A percentile compares a stretch with the other conserved stretches of the same genome.
These are phyloP conservation scores for Candida dajiaensis DNA, from an alignment of 805 yeast species.

Conservation along the genomic window DNA sequence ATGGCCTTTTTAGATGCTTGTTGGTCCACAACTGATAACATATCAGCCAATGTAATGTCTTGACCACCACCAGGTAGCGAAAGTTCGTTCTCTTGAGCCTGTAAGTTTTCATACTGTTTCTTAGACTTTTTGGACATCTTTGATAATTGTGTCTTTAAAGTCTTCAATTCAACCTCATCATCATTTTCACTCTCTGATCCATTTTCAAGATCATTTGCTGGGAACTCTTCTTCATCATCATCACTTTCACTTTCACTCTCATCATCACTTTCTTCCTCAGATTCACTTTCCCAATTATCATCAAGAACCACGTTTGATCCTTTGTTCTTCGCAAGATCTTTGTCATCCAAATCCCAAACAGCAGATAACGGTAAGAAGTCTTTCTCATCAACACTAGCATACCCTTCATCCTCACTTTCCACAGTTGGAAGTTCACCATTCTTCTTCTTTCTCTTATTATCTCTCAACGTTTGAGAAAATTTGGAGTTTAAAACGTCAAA, in stretches of 20 bases:
- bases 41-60: conserved; percentile 62
- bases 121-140: conserved; percentile 36
- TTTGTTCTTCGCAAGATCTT: conserved; percentile 31
- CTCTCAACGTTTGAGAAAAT: conserved; percentile 65
- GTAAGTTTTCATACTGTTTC: conserved; percentile 45
- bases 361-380: conserved; percentile 76
- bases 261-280: conserved; percentile 20
- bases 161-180: conserved; percentile 46
- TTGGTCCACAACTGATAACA: conserved; percentile 61
- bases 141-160: conserved; percentile 34
- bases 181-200: conserved; percentile 32
- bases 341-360: conserved; percentile 81
- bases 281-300: conserved; percentile 22
- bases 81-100: conserved; percentile 62
- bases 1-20: conserved; percentile 46
- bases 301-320: conserved; percentile 17
- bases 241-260: conserved; percentile 23
- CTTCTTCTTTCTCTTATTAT: conserved; percentile 31
- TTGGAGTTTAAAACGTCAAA: conserved; percentile 58
- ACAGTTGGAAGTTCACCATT: conserved; percentile 33
- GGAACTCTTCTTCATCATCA: conserved; percentile 32
- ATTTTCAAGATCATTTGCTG: conserved; percentile 40
- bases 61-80: conserved; percentile 55
- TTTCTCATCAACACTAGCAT: conserved; percentile 69
- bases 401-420: conserved; percentile 45